A percentile compares a stretch with the other conserved stretches of the same genome.
Evolutionary conservation across 768 basidiomycete genomes (phyloP).

Genomic region (Rubroboletus pulcherrimus): DNA sequence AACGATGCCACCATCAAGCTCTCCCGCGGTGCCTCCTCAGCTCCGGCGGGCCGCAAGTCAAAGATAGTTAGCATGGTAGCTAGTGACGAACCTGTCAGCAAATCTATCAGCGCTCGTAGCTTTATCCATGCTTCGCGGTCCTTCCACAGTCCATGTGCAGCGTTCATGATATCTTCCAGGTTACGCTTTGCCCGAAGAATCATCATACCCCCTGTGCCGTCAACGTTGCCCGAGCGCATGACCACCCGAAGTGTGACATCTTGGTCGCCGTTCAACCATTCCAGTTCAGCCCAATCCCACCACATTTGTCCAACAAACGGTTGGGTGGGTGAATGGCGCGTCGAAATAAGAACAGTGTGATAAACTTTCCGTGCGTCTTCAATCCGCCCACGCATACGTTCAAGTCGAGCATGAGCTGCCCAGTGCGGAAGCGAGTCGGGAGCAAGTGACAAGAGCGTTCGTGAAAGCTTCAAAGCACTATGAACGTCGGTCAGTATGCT

Average conservation of each 20-base stretch:
- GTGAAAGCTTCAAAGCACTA: slow-evolving; percentile 71
- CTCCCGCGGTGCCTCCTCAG: slow-evolving; percentile 34
- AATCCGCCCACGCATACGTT: slow-evolving; percentile 57
- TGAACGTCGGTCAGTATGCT: slow-evolving; percentile 9
- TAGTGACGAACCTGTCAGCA: slow-evolving; percentile 46
- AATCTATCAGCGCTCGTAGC: slow-evolving; percentile 59
- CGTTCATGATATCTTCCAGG: slow-evolving; percentile 49
- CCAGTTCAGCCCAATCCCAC: slow-evolving; percentile 86
- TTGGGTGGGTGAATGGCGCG: slow-evolving; percentile 35
- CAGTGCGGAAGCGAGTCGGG: slow-evolving; percentile 62
- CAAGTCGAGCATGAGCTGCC: slow-evolving; percentile 74
- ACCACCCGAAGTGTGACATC: slow-evolving; percentile 52
- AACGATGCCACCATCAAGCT: slow-evolving; percentile 55
- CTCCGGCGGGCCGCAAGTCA: slow-evolving; percentile 26
- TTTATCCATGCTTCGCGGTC: slow-evolving; percentile 64
- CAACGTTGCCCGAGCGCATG: slow-evolving; percentile 50
- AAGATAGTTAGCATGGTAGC: slow-evolving; percentile 39
- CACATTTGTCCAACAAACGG: slow-evolving; percentile 49
- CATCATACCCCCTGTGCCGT: slow-evolving; percentile 49
- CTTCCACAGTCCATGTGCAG: slow-evolving; percentile 42
- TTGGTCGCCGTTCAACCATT: slow-evolving; percentile 60
- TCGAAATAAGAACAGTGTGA: slow-evolving; percentile 55
- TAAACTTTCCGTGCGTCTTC: slow-evolving; percentile 79
- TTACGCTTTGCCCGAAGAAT: slow-evolving; percentile 61
- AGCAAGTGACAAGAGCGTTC: slow-evolving; percentile 50